Percentiles rank a stretch among this genome's conserved stretches.
Conservation (phyloP, 345 rosid genomes). For the Brassica rapa region DNA sequence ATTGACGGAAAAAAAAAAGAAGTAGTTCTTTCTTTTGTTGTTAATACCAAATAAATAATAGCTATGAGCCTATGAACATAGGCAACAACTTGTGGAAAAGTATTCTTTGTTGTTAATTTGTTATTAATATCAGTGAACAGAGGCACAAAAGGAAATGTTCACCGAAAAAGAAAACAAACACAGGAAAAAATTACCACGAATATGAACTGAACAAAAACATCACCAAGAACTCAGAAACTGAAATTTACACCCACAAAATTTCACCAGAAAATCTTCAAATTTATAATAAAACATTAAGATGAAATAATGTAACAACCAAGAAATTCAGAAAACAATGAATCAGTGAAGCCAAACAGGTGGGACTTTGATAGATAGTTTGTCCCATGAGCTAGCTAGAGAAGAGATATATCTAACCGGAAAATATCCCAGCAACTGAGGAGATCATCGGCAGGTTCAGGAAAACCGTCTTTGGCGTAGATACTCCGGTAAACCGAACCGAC, state of each 20-base stretch:
- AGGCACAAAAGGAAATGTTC: background rate
- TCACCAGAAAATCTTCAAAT: background rate
- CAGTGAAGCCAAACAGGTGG: background rate
- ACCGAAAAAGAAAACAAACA: background rate
- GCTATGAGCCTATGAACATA: background rate
- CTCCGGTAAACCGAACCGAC: constrained; percentile 89
- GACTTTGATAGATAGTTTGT: background rate
- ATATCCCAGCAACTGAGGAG: constrained; percentile 89
- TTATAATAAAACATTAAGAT: background rate
- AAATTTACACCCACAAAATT: background rate
- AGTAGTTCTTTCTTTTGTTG: background rate
- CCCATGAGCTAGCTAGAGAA: background rate
- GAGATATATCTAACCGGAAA: constrained; percentile 65
- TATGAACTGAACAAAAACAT: background rate
- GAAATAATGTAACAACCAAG: background rate
- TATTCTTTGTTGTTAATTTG: background rate
- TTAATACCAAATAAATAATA: background rate
- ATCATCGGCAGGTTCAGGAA: constrained; percentile 70
- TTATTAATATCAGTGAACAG: background rate
- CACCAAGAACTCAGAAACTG: background rate
- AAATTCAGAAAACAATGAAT: background rate
- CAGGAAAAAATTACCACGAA: background rate
- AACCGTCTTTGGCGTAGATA: constrained; percentile 75
- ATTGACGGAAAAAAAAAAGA: too few relatives aligned
- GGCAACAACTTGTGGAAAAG: background rate